Conservation (phyloP, 2,329 filamentous ascomycete genomes). For the Fusarium sacchari region DNA sequence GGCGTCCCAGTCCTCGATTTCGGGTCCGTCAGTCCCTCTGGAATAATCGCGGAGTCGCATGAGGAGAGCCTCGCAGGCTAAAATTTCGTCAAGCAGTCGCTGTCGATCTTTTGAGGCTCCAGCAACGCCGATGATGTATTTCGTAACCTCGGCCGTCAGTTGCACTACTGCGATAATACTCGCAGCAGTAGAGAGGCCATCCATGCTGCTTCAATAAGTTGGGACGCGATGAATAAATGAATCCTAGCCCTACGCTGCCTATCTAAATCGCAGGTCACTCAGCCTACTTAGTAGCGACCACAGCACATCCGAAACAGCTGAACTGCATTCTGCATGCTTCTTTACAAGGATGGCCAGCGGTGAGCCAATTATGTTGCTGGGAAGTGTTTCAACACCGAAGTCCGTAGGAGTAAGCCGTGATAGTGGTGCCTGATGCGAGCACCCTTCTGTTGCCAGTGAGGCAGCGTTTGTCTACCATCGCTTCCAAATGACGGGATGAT, state of each 20-base stretch:
- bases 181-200: constrained; percentile 7
- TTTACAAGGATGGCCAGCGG: neutral
- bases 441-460: neutral
- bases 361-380: neutral
- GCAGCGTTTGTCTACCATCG: neutral
- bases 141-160: constrained; percentile 24
- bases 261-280: neutral
- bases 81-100: constrained; percentile 28
- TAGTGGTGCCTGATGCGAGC: neutral
- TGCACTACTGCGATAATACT: constrained; percentile 39
- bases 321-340: neutral
- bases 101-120: constrained; percentile 27
- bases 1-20: neutral
- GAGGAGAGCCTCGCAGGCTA: constrained; percentile 27
- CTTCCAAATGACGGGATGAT: neutral
- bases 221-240: neutral
- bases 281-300: neutral
- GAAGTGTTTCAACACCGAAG: neutral
- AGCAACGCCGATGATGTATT: constrained; percentile 19
- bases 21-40: neutral
- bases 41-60: neutral
- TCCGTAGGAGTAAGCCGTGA: neutral
- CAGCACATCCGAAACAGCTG: neutral
- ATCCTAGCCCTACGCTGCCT: neutral
- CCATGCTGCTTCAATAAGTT: neutral